Conservation (phyloP, 306 rosid species). For the Vigna unguiculata region DNA sequence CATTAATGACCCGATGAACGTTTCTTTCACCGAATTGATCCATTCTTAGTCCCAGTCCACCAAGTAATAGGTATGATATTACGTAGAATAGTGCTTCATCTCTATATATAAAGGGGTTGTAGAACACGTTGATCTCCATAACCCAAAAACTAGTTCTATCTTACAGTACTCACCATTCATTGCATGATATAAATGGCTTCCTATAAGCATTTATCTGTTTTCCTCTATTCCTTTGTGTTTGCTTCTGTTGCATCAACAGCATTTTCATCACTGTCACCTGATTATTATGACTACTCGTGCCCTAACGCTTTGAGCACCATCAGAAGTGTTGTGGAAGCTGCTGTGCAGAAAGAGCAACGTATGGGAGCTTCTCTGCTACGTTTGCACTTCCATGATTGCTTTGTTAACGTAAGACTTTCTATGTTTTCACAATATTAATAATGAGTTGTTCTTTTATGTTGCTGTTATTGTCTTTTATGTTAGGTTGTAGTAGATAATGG, state of each 20-base stretch:
- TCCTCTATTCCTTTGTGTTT: slow-evolving; percentile 22
- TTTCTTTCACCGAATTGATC: slow-evolving; percentile 40
- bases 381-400: slow-evolving; percentile 62
- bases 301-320: slow-evolving; percentile 51
- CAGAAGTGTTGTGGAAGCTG: slow-evolving; percentile 34
- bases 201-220: neutral
- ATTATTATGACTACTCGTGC: slow-evolving; percentile 48
- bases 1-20: slow-evolving; percentile 15
- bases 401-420: slow-evolving; percentile 49
- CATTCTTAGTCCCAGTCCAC: slow-evolving; percentile 29
- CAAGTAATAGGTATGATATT: neutral
- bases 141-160: neutral
- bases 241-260: slow-evolving; percentile 37
- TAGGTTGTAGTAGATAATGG: too few relatives aligned
- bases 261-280: slow-evolving; percentile 40
- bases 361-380: slow-evolving; percentile 60
- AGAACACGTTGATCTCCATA: slow-evolving; percentile 8
- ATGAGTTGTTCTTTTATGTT: too few relatives aligned
- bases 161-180: neutral
- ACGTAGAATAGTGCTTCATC: neutral
- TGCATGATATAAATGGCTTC: slow-evolving; percentile 36
- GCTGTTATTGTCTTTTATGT: too few relatives aligned
- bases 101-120: slow-evolving; percentile 32
- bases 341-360: slow-evolving; percentile 46
- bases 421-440: too few relatives aligned